These are phyloP conservation scores for Malassezia equina DNA, from an alignment of 1,284 basidiomycete genomes.

Conservation along the genomic window DNA sequence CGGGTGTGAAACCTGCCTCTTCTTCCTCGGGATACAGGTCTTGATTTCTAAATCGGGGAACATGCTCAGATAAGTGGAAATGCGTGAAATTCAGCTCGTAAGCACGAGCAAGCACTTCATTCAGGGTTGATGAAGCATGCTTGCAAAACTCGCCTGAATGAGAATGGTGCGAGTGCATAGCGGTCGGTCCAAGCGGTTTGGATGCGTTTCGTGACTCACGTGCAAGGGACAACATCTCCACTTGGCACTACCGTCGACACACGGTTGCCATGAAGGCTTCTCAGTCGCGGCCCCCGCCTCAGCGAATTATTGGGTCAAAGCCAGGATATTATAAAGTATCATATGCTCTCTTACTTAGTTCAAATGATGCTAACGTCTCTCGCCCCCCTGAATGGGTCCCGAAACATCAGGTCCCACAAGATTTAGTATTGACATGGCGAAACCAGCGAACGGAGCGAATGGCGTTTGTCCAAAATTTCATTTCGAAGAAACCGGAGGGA, in stretches of 20 bases:
- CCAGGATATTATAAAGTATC: slow-evolving; percentile 17
- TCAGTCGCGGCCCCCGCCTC: neutral
- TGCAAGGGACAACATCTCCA: neutral
- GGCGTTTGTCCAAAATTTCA: neutral
- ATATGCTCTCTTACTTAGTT: neutral
- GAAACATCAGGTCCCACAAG: neutral
- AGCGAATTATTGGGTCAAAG: slow-evolving; percentile 15
- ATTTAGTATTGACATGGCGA: slow-evolving; percentile 10
- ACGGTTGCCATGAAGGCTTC: neutral
- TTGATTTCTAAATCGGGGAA: slow-evolving; percentile 66
- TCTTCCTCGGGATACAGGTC: slow-evolving; percentile 91
- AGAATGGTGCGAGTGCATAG: slow-evolving; percentile 61
- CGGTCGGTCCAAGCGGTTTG: neutral
- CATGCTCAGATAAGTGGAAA: slow-evolving; percentile 88
- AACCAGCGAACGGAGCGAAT: neutral
- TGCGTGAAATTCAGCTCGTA: slow-evolving; percentile 66
- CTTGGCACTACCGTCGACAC: neutral
- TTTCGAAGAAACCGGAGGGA: neutral
- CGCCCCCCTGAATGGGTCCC: slow-evolving; percentile 13
- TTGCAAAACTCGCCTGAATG: slow-evolving; percentile 95
- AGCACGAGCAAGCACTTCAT: slow-evolving; percentile 69
- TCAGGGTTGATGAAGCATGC: slow-evolving; percentile 68
- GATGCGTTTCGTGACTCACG: neutral
- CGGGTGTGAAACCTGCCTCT: slow-evolving; percentile 50
- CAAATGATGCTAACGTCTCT: neutral